phyloP scores from a whole-genome alignment of 1,284 basidiomycete genomes.

The Malassezia pachydermatis region DNA sequence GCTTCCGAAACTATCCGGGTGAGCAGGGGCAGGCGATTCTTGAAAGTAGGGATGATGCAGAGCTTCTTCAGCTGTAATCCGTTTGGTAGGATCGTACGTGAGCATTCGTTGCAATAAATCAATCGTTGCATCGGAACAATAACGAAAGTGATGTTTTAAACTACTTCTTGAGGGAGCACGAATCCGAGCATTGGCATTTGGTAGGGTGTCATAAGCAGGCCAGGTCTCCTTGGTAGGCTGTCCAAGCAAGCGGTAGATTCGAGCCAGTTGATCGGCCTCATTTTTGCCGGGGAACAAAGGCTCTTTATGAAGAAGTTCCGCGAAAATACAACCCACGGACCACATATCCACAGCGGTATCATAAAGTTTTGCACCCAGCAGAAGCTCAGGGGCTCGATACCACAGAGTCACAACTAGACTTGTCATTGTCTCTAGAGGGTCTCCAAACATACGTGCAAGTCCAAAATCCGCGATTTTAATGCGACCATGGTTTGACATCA shows the following conservation, averaged over 20 bases:
- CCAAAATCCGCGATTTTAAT: constrained; percentile 99
- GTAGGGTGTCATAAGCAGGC: constrained; percentile 70
- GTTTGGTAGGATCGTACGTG: constrained; percentile 73
- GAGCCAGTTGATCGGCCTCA: constrained; percentile 72
- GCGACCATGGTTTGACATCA: constrained; percentile 96
- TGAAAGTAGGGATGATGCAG: constrained; percentile 81
- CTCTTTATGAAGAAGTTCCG: constrained; percentile 82
- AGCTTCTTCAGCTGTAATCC: constrained; percentile 79
- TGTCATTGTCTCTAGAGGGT: constrained; percentile 85
- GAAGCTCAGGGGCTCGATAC: constrained; percentile 59
- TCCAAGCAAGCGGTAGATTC: constrained; percentile 80
- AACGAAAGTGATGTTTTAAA: constrained; percentile 55
- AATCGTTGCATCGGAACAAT: constrained; percentile 61
- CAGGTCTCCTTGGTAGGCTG: constrained; percentile 73
- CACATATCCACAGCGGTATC: constrained; percentile 50
- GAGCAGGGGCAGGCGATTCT: constrained; percentile 86
- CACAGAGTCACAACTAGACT: constrained; percentile 95
- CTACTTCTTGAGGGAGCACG: neutral
- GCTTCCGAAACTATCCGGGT: constrained; percentile 90
- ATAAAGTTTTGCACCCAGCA: constrained; percentile 27
- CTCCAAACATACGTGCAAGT: constrained; percentile 84
- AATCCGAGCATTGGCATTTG: constrained; percentile 60
- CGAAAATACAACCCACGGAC: constrained; percentile 99
- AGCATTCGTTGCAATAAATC: constrained; percentile 73
- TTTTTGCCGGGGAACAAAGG: constrained; percentile 91